A percentile compares a stretch with the other conserved stretches of the same genome.
These are phyloP conservation scores for Talaromyces ruber DNA, from an alignment of 495 filamentous ascomycete species.

Conservation along the genomic window DNA sequence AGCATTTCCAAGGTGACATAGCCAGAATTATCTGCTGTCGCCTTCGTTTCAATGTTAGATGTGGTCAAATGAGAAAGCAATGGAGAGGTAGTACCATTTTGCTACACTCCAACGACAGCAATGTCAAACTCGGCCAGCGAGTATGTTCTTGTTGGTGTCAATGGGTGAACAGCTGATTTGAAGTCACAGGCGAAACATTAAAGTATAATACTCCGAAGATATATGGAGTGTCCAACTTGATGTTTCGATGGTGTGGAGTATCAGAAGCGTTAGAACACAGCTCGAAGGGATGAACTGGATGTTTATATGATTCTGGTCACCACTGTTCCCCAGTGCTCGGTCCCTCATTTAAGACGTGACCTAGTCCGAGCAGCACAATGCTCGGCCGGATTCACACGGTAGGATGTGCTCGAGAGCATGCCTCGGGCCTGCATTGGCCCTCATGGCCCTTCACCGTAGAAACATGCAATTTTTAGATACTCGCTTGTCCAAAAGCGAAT, in stretches of 20 bases:
- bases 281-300: neutral
- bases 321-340: slow-evolving; percentile 1
- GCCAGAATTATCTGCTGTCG: neutral
- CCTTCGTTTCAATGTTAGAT: neutral
- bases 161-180: too few species aligned
- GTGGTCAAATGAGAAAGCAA: neutral
- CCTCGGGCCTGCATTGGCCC: neutral
- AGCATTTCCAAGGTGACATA: neutral
- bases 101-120: neutral
- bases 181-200: neutral
- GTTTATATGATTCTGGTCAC: slow-evolving; percentile 2
- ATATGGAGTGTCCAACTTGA: too few species aligned
- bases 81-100: neutral
- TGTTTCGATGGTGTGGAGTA: too few species aligned
- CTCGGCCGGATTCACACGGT: neutral
- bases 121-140: neutral
- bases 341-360: neutral
- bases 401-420: slow-evolving; percentile 4
- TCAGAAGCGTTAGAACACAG: too few species aligned
- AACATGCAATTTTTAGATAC: slow-evolving; percentile 22
- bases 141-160: neutral
- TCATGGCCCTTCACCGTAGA: slow-evolving; percentile 12
- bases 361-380: neutral
- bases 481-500: neutral
- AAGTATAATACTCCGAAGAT: neutral